Base-by-base conservation (phyloP, 345 rosid genomes). In the Linum usitatissimum region DNA sequence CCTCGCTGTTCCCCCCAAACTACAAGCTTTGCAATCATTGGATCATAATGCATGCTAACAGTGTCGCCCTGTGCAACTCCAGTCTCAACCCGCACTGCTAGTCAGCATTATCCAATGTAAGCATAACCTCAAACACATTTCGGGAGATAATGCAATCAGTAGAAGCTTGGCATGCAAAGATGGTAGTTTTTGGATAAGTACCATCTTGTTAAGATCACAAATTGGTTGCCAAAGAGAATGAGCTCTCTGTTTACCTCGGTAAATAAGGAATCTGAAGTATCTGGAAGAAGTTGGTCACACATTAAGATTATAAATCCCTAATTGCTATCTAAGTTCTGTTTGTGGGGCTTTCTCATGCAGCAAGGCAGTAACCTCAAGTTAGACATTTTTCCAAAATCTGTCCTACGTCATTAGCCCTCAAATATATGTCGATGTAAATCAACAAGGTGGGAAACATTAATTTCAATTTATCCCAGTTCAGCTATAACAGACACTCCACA, bases 41-140 rank as follows among this genome's bases (percentile, higher is more conserved):
- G 98, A 83, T 92, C 98, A 72, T 89, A 92, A 71, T 92, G 98
- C 98, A 87, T 87, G 89, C 90, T 92, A 64, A 92, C 91, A 68
- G 74, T 74, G 71, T 92, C 95, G 67, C 98, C 96, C 77, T 87
- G 88, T 75, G 81, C 82, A 63, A 92, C 95, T 66, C 97, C 98
- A 71, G 97, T 92, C 78, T 89, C 95, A 65, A 92, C 93, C 70
- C 94, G 80, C 66, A 92, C 95, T 85, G 83, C 59, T 13, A 67
- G 66, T 70, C 14, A 53, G 30, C 55, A 63, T 9, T 21, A 9
- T 68, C 4, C 40, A 13, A 62, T 60, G 18, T 63, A 23, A 31
- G 20, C 57, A 57, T 39, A 45, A 64, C 12, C 12, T 55, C 59
- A 45, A 42, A 45, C 15, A 34, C 36, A 17, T 3, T 10, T 12